Evolutionary conservation across 371 early-diverging fungal genomes (phyloP), one percentile per base, ranked within the genome.

Genomic region (Quaeritorhiza haematococci): DNA sequence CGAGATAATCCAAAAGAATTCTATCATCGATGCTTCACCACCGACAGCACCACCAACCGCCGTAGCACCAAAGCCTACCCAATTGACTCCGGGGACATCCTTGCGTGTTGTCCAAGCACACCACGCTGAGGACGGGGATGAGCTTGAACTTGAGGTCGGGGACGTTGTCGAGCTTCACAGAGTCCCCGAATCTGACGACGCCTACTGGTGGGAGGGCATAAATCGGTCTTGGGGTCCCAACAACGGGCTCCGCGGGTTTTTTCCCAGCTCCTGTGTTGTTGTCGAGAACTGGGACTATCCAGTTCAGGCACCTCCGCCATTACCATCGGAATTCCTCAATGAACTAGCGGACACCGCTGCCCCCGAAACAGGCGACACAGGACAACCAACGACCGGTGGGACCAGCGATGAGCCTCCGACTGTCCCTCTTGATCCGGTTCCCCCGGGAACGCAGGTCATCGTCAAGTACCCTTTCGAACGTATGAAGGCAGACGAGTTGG

Each of bases 401-500:
- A 34, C 10, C 63, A 64, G 34, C 49, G 30, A 28, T 17, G 61
- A 57, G 8, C 15, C n/a, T 24, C n/a, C 17, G n/a, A 15, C 33
- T 24, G 65, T n/a, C 0, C 17, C 56, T 4, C 71, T 66, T 3
- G 55, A 55, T 2, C 62, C 71, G n/a, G 71, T 73, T 3, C 58
- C 61, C 7, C 64, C 63, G 17, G 80, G 80, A 27, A 73, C 69
- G 0, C 64, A 66, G 49, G 74, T 74, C n/a, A 38, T 49, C 46
- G 77, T 58, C 15, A 46, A 48, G 4, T 54, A 60, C 21, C 44
- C 62, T 2, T 79, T 66, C 51, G 61, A 64, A 46, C 48, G 58
- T 35, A 49, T 61, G 10, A 79, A 75, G 51, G 62, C 72, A 13
- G 80, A 79, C 53, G 80, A 79, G 47, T 58, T 79, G 15, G 58